A percentile compares a stretch with the other conserved stretches of the same genome.
phyloP scores from a whole-genome alignment of 495 filamentous ascomycete genomes.

The Chaetomium tenue region DNA sequence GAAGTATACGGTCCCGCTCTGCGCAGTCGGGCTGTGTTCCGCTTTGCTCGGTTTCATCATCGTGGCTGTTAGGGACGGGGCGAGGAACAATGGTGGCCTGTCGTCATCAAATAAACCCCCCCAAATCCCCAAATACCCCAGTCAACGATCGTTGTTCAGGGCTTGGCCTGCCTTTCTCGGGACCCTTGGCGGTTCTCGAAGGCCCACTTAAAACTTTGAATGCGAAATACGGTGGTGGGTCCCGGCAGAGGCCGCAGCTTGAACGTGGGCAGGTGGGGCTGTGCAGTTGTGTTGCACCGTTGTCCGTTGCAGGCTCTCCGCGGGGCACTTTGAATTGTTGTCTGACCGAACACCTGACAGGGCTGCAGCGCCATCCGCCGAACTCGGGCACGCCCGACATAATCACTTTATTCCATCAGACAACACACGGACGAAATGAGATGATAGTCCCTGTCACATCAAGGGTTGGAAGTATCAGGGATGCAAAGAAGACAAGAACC shows the following conservation, averaged over 20 bases:
- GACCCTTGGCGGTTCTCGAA: not conserved
- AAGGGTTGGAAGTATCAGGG: too few relatives aligned
- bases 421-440: too few relatives aligned
- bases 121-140: not conserved
- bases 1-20: slow-evolving; percentile 10
- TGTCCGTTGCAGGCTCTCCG: not conserved
- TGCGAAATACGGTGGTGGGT: slow-evolving; percentile 24
- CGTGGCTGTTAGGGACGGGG: too few relatives aligned
- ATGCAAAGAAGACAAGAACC: too few relatives aligned
- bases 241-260: not conserved
- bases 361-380: too few relatives aligned
- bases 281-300: not conserved
- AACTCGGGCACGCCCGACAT: too few relatives aligned
- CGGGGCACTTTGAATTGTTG: not conserved
- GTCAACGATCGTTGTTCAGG: not conserved
- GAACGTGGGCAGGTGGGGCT: not conserved
- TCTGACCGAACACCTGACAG: not conserved
- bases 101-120: not conserved
- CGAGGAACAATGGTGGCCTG: not conserved
- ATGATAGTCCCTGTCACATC: too few relatives aligned
- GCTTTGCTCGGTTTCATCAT: not conserved
- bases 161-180: too few relatives aligned
- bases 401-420: too few relatives aligned
- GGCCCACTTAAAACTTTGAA: not conserved
- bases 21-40: not conserved